phyloP scores from a whole-genome alignment of 345 rosid genomes.

The Brassica juncea region DNA sequence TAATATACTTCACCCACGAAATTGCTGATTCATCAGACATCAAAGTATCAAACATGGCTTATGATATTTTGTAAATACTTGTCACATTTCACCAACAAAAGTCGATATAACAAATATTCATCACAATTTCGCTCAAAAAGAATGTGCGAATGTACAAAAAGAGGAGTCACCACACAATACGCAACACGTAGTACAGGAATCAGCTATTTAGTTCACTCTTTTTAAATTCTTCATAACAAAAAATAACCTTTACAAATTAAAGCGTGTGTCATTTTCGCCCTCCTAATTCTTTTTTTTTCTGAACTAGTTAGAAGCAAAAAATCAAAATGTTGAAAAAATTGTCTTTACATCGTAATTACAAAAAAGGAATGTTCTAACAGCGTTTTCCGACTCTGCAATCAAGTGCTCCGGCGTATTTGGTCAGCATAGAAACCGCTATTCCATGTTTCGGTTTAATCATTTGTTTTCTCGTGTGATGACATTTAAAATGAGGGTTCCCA shows the following conservation, averaged over 20 bases:
- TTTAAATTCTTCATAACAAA: background rate
- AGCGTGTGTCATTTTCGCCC: conserved; percentile 1
- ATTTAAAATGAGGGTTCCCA: conserved; percentile 42
- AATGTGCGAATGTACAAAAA: background rate
- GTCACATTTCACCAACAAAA: background rate
- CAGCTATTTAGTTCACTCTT: conserved; percentile 3
- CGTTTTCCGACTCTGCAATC: conserved; percentile 36
- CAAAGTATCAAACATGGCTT: background rate
- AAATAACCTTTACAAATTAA: background rate
- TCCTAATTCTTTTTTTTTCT: background rate
- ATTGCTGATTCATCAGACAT: background rate
- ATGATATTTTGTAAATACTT: background rate
- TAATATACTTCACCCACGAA: background rate
- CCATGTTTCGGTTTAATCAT: conserved; percentile 48
- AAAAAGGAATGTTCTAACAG: conserved; percentile 28
- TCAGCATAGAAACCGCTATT: conserved; percentile 32
- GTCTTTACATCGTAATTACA: background rate
- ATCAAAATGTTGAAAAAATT: background rate
- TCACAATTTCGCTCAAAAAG: background rate
- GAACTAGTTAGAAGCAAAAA: conserved; percentile 35
- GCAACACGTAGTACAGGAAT: background rate
- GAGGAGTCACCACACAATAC: background rate
- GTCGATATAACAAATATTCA: background rate
- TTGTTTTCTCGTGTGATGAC: conserved; percentile 21
- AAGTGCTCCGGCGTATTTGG: conserved; percentile 50